Evolutionary conservation across 768 basidiomycete species (phyloP).

Genomic region (Amanita jacksonii): DNA sequence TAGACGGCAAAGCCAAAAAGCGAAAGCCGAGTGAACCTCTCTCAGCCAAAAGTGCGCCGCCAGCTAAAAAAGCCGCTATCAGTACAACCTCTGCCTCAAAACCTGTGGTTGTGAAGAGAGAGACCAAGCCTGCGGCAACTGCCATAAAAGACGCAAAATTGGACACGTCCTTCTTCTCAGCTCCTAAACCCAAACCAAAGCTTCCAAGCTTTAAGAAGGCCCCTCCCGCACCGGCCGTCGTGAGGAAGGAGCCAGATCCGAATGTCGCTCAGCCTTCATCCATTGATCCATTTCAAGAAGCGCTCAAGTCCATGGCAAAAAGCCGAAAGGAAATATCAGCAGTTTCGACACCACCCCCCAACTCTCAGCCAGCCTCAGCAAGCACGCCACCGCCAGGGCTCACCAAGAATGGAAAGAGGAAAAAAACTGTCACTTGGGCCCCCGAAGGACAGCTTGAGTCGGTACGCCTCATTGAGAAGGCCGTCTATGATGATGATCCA

Average conservation of each 20-base stretch:
- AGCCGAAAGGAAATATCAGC: conserved; percentile 51
- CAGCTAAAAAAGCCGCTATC: conserved; percentile 59
- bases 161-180: conserved; percentile 84
- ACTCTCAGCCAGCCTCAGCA: conserved; percentile 16
- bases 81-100: conserved; percentile 32
- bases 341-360: conserved; percentile 46
- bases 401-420: conserved; percentile 45
- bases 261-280: conserved; percentile 71
- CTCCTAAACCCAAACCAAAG: conserved; percentile 76
- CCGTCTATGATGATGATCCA: conserved; percentile 84
- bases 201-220: conserved; percentile 84
- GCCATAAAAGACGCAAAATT: conserved; percentile 69
- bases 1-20: conserved; percentile 62
- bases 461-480: conserved; percentile 74
- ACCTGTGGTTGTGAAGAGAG: conserved; percentile 48
- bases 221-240: conserved; percentile 24
- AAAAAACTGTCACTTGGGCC: conserved; percentile 75
- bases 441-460: conserved; percentile 64
- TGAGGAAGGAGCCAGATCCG: conserved; percentile 42
- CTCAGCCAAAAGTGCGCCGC: conserved; percentile 38
- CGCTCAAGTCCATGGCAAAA: conserved; percentile 66
- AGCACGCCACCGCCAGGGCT: conserved; percentile 26
- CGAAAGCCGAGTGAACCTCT: conserved; percentile 55
- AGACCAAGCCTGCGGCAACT: conserved; percentile 24
- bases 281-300: conserved; percentile 76